Base-by-base conservation (phyloP, 139 green algal genomes). In the Micromonas commoda region DNA sequence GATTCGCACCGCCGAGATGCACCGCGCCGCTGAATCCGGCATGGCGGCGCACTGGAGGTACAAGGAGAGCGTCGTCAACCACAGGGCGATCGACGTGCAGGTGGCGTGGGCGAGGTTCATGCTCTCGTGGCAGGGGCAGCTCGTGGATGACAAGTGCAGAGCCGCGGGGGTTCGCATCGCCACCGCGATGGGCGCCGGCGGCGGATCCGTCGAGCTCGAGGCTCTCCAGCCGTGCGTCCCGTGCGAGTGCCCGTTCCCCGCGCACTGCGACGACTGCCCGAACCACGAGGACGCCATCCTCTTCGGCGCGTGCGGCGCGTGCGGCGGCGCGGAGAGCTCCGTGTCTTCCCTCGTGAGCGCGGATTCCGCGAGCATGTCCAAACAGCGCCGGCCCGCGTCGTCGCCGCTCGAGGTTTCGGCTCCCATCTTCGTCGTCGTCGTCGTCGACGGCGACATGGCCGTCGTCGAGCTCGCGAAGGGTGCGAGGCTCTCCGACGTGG, bases 21-120 rank as follows among this genome's bases (percentile, higher is more conserved):
- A 97, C 85, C 90, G 87, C 73, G 85, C 92, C 0, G 91, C 93
- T 0, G 94, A 98, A 85, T 96, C 93, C 37, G 94, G 94, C 35
- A 81, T 95, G 16, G 92, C 94, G 0, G 92, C 93, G 23, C 94
- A 98, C 83, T 98, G 94, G 94, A 88, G 90, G 51, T 98, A 98
- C 87, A 98, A 98, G 87, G 94, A 97, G 86, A 54, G 45, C 6
- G 13, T 9, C 60, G 26, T 68, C 60, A 5, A 28, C n/a, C 33
- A 51, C 74, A 21, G 54, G 63, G 82, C 37, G 54, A 80, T 38
- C 9, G 64, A 79, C 0, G 16, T 26, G 52, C 73, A 83, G 67
- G 77, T 83, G 31, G 72, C 64, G 1, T 88, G 76, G 76, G 80
- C 80, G 24, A 78, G 84, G 26, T 85, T 71, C 61, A 64, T 85